Percentiles rank a stretch among this genome's conserved stretches.
Conservation (phyloP, 192 early-diverging fungal genomes). For the Lobosporangium transversale region DNA sequence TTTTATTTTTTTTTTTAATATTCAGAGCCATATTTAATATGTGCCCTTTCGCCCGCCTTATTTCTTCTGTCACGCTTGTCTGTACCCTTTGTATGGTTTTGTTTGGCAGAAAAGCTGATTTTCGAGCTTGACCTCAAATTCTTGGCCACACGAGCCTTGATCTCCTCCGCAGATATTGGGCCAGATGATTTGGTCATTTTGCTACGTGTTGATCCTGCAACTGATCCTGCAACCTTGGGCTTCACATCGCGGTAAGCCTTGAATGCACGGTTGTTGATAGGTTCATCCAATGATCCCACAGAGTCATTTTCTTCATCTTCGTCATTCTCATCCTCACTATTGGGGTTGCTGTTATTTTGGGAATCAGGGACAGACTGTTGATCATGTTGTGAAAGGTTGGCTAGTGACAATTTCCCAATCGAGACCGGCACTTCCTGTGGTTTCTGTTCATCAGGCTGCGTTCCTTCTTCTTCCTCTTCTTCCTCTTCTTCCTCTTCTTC, state of each 20-base stretch:
- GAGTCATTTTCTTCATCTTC: constrained; percentile 52
- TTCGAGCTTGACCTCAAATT: constrained; percentile 41
- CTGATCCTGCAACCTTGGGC: constrained; percentile 26
- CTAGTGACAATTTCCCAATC: constrained; percentile 44
- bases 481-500: constrained; percentile 35
- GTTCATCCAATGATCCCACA: constrained; percentile 38
- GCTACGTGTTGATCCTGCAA: constrained; percentile 43
- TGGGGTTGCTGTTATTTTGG: constrained; percentile 19
- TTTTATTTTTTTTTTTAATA: constrained; percentile 13
- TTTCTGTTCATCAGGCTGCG: constrained; percentile 7
- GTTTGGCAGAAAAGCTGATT: constrained; percentile 45
- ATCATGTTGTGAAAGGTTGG: constrained; percentile 41
- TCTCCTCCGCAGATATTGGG: constrained; percentile 53
- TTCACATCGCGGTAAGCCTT: constrained; percentile 62
- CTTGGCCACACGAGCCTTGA: constrained; percentile 63
- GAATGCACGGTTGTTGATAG: constrained; percentile 59
- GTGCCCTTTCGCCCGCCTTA: constrained; percentile 24
- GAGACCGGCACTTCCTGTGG: constrained; percentile 25
- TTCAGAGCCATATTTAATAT: constrained; percentile 43
- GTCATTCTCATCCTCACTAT: constrained; percentile 27
- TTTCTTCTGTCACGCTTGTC: constrained; percentile 60
- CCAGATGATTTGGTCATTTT: constrained; percentile 36
- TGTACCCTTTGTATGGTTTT: constrained; percentile 63
- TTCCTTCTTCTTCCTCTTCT: constrained; percentile 30
- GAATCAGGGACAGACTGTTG: constrained; percentile 17